A percentile compares a stretch with the other conserved stretches of the same genome.
Evolutionary conservation across 2,329 filamentous ascomycete genomes (phyloP).

Genomic region (Arthrobotrys pseudoclavata): DNA sequence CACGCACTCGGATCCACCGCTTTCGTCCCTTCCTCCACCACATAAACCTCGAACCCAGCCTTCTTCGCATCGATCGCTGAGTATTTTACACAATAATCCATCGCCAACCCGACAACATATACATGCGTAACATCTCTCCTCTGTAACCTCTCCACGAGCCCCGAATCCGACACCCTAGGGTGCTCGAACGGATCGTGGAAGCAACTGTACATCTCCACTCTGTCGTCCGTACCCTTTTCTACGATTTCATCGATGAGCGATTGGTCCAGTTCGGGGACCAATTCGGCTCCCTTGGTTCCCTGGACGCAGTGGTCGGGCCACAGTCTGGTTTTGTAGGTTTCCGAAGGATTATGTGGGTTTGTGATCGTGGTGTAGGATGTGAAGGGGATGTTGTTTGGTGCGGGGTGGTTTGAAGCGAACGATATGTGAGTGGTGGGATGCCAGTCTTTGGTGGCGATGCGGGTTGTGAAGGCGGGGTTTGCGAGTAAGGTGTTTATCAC

Average conservation of each 20-base stretch:
- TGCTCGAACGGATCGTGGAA: constrained; percentile 84
- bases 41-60: constrained; percentile 81
- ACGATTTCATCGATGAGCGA: constrained; percentile 75
- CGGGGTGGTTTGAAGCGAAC: constrained; percentile 83
- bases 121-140: constrained; percentile 78
- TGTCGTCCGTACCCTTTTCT: constrained; percentile 80
- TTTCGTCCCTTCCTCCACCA: constrained; percentile 83
- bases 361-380: constrained; percentile 74
- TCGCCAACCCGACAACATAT: constrained; percentile 86
- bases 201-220: constrained; percentile 93
- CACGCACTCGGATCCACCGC: constrained; percentile 77
- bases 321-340: constrained; percentile 76
- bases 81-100: constrained; percentile 87
- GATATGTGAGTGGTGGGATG: constrained; percentile 88
- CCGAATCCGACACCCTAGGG: constrained; percentile 74
- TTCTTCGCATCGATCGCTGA: constrained; percentile 83
- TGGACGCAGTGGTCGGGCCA: constrained; percentile 95
- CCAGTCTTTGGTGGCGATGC: constrained; percentile 91
- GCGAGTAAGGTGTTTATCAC: constrained; percentile 80
- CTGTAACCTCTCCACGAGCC: constrained; percentile 73
- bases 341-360: constrained; percentile 75
- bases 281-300: constrained; percentile 77
- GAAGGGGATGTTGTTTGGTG: constrained; percentile 77
- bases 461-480: constrained; percentile 76
- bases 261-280: constrained; percentile 79